These are phyloP conservation scores for Teunomyces cretensis DNA, from an alignment of 805 yeast species.

Conservation along the genomic window DNA sequence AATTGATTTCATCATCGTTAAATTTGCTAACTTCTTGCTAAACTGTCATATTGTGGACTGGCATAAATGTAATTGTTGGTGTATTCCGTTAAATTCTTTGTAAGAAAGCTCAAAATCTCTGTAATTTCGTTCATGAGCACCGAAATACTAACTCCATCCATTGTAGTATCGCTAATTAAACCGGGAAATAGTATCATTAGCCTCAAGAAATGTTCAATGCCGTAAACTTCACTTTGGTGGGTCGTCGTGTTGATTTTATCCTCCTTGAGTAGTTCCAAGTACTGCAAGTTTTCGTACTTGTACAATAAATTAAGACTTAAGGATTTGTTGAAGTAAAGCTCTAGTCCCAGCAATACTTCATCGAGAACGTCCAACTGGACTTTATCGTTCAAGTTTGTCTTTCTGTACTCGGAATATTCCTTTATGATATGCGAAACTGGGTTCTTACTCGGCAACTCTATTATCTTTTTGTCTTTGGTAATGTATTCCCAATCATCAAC, in stretches of 20 bases:
- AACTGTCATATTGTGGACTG: slow-evolving; percentile 40
- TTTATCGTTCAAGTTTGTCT: slow-evolving; percentile 9
- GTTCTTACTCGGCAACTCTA: slow-evolving; percentile 59
- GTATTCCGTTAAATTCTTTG: slow-evolving; percentile 37
- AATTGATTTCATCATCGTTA: background rate
- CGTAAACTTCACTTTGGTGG: slow-evolving; percentile 44
- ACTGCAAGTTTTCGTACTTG: slow-evolving; percentile 77
- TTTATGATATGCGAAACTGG: slow-evolving; percentile 55
- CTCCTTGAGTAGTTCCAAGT: slow-evolving; percentile 46
- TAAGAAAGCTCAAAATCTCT: slow-evolving; percentile 52
- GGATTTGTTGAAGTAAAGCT: slow-evolving; percentile 69
- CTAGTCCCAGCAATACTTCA: slow-evolving; percentile 73
- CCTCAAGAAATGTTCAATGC: slow-evolving; percentile 79
- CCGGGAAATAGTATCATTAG: slow-evolving; percentile 80
- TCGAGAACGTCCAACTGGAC: slow-evolving; percentile 36
- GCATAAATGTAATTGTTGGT: slow-evolving; percentile 38
- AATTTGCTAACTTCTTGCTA: slow-evolving; percentile 18
- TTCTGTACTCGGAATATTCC: slow-evolving; percentile 44
- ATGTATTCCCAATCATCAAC: slow-evolving; percentile 94
- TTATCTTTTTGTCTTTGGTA: slow-evolving; percentile 74
- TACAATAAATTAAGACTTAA: slow-evolving; percentile 70
- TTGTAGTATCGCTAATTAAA: slow-evolving; percentile 69
- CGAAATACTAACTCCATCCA: slow-evolving; percentile 73
- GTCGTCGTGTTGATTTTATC: slow-evolving; percentile 29
- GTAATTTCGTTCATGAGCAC: slow-evolving; percentile 56